These are phyloP conservation scores for Nitzschia sp. DNA, from an alignment of 108 stramenopile species.

Conservation along the genomic window DNA sequence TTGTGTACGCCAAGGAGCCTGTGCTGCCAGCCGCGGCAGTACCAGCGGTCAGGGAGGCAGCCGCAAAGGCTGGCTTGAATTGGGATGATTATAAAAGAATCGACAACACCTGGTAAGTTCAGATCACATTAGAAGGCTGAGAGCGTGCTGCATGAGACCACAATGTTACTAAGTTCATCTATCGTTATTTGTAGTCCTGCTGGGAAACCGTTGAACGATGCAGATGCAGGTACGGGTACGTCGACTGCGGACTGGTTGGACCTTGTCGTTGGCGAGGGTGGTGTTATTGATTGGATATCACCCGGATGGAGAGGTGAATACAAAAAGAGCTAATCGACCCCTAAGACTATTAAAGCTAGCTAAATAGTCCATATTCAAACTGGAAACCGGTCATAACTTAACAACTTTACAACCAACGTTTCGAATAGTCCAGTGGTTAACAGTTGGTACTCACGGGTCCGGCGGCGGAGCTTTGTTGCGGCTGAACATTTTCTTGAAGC, in stretches of 20 bases:
- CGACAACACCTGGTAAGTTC: conserved; percentile 70
- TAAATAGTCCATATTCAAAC: background rate
- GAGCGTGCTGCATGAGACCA: background rate
- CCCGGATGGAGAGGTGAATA: conserved; percentile 91
- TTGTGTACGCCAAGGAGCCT: conserved; percentile 88
- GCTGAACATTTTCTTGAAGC: conserved; percentile 10
- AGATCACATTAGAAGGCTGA: too few relatives aligned
- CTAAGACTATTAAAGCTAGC: background rate
- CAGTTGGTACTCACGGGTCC: conserved; percentile 8
- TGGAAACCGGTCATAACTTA: too few relatives aligned
- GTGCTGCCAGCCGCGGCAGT: conserved; percentile 67
- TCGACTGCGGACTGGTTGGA: conserved; percentile 86
- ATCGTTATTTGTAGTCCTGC: conserved; percentile 31
- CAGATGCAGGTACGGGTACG: conserved; percentile 74
- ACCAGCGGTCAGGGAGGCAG: conserved; percentile 80
- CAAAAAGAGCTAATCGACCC: conserved; percentile 32
- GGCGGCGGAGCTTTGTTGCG: conserved; percentile 12
- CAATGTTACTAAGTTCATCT: too few relatives aligned
- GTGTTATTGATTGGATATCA: conserved; percentile 86
- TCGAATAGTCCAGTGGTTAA: too few relatives aligned
- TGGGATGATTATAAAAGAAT: conserved; percentile 72
- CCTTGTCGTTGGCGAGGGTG: conserved; percentile 81
- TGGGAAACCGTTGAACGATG: conserved; percentile 66
- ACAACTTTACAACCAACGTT: too few relatives aligned
- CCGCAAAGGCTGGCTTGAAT: conserved; percentile 76